phyloP scores from a whole-genome alignment of 208 protist genomes.

The Trypanosomatidae sp. region DNA sequence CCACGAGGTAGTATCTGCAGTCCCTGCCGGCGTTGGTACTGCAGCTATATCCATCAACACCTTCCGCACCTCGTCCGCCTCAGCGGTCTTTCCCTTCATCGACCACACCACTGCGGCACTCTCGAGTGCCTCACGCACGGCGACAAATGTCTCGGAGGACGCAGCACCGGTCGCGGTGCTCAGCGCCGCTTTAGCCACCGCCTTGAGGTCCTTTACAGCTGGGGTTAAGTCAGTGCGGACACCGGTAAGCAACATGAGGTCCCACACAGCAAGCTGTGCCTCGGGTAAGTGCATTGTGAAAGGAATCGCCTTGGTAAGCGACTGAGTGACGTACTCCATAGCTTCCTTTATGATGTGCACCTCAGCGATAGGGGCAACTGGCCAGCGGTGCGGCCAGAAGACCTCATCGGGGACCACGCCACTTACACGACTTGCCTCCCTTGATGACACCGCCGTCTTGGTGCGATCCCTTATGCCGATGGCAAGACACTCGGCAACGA shows the following conservation, averaged over 20 bases:
- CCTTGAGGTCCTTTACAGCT: constrained; percentile 8
- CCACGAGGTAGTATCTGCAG: constrained; percentile 15
- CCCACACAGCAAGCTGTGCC: constrained; percentile 12
- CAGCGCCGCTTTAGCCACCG: constrained; percentile 1
- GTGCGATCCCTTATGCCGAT: constrained; percentile 9
- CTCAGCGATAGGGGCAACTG: constrained; percentile 14
- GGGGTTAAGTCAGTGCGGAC: not conserved
- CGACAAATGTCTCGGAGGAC: not conserved
- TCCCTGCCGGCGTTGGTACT: not conserved
- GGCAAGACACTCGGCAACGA: constrained; percentile 19
- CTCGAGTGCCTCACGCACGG: constrained; percentile 25
- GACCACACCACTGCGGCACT: constrained; percentile 20
- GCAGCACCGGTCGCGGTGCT: not conserved
- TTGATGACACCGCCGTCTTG: not conserved
- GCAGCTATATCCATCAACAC: constrained; percentile 1
- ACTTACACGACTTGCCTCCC: not conserved
- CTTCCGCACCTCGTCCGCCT: constrained; percentile 10
- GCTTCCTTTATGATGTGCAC: constrained; percentile 18
- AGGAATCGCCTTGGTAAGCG: constrained; percentile 5
- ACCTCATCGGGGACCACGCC: not conserved
- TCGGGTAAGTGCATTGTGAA: constrained; percentile 14
- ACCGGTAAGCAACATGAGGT: constrained; percentile 16
- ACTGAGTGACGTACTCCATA: constrained; percentile 14
- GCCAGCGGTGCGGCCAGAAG: constrained; percentile 27
- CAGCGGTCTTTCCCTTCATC: constrained; percentile 10